Percentiles rank a stretch among this genome's conserved stretches.
These are phyloP conservation scores for Chlamydomonas reinhardtii DNA, from an alignment of 163 green algal species.

Conservation along the genomic window DNA sequence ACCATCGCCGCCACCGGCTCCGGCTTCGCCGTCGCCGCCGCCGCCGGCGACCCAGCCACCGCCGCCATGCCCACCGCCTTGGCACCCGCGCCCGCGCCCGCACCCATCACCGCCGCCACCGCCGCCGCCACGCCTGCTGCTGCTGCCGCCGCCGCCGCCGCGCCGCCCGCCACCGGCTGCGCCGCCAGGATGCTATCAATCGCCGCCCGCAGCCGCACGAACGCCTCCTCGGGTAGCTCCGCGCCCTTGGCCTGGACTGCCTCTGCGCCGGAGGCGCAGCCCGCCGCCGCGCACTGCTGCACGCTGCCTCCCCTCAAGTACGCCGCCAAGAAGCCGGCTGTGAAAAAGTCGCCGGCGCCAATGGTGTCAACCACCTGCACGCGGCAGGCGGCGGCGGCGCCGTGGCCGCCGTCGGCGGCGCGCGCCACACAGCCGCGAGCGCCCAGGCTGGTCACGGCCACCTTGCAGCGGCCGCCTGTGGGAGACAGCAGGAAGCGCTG, in stretches of 20 bases:
- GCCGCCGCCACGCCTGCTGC: too few species aligned
- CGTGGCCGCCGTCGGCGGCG: slow-evolving; percentile 29
- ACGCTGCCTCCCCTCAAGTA: slow-evolving; percentile 58
- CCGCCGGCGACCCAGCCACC: too few species aligned
- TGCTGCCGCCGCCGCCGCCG: too few species aligned
- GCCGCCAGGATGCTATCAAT: neutral
- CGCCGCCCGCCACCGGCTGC: too few species aligned
- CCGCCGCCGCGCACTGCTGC: slow-evolving; percentile 58
- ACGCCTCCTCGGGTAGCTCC: slow-evolving; percentile 54
- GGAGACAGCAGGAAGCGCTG: slow-evolving; percentile 69
- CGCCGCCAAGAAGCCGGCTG: slow-evolving; percentile 81
- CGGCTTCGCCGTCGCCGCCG: too few species aligned
- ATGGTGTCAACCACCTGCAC: slow-evolving; percentile 87
- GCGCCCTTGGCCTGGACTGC: slow-evolving; percentile 77
- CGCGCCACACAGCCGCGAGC: slow-evolving; percentile 70
- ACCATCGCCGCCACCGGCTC: too few species aligned
- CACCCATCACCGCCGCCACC: too few species aligned
- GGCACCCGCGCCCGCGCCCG: too few species aligned
- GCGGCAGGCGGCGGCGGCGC: slow-evolving; percentile 28
- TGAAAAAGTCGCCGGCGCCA: slow-evolving; percentile 89
- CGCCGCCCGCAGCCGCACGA: slow-evolving; percentile 47
- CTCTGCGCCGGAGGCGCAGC: slow-evolving; percentile 75
- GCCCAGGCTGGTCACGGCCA: slow-evolving; percentile 80
- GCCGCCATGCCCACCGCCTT: too few species aligned
- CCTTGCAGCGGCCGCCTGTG: slow-evolving; percentile 10